Percentiles rank a stretch among this genome's conserved stretches.
phyloP scores from a whole-genome alignment of 1,284 basidiomycete genomes.

The Papiliotrema laurentii region DNA sequence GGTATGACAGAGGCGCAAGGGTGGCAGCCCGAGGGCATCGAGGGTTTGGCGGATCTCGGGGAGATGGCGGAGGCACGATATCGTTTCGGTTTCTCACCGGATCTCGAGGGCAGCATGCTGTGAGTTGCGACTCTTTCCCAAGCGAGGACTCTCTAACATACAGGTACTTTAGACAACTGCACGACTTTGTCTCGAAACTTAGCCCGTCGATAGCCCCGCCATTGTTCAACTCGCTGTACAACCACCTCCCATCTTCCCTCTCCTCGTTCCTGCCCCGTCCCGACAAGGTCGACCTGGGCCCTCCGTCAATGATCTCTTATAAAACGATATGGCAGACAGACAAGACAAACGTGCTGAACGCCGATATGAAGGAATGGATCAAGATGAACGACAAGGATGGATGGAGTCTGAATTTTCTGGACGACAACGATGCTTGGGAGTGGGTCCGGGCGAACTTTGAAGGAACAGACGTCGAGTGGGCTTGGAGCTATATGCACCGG shows the following conservation, averaged over 20 bases:
- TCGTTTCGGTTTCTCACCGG: slow-evolving; percentile 13
- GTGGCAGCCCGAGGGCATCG: slow-evolving; percentile 8
- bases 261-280: slow-evolving; percentile 5
- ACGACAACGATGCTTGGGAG: slow-evolving; percentile 32
- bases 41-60: slow-evolving; percentile 20
- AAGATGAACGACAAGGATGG: slow-evolving; percentile 28
- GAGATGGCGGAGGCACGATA: slow-evolving; percentile 21
- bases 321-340: slow-evolving; percentile 41
- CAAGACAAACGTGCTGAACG: slow-evolving; percentile 13
- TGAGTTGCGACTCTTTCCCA: slow-evolving; percentile 9
- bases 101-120: slow-evolving; percentile 12
- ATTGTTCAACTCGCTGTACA: slow-evolving; percentile 12
- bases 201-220: slow-evolving; percentile 9
- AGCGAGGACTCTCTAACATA: background rate
- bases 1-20: slow-evolving; percentile 22
- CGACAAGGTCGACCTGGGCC: background rate
- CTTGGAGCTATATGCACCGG: slow-evolving; percentile 40
- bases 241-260: slow-evolving; percentile 15
- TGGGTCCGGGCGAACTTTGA: slow-evolving; percentile 36
- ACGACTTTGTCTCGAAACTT: slow-evolving; percentile 18
- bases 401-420: slow-evolving; percentile 40
- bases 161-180: slow-evolving; percentile 21
- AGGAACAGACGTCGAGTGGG: slow-evolving; percentile 32
- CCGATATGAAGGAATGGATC: slow-evolving; percentile 19
- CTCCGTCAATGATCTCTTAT: slow-evolving; percentile 25